Percentiles rank a stretch among this genome's conserved stretches.
These are phyloP conservation scores for Tricholoma saponaceum DNA, from an alignment of 768 basidiomycete species.

Conservation along the genomic window DNA sequence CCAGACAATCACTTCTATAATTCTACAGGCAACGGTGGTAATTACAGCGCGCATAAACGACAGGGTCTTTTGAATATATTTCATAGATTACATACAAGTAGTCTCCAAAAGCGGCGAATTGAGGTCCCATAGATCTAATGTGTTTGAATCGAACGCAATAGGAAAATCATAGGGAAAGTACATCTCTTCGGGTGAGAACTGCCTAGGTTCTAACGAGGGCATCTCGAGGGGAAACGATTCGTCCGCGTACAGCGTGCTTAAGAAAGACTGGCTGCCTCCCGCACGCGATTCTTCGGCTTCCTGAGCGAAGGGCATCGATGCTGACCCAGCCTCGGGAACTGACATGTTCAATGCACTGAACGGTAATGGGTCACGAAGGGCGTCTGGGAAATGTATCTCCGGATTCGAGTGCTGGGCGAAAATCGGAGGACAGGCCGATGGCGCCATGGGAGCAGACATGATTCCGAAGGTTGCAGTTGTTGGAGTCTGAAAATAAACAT, in stretches of 20 bases:
- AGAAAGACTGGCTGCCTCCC: constrained; percentile 3
- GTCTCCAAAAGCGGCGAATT: background rate
- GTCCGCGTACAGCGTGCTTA: constrained; percentile 9
- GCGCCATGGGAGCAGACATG: constrained; percentile 2
- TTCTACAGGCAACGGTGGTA: background rate
- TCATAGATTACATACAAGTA: background rate
- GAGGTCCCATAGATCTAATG: background rate
- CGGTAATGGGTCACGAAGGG: constrained; percentile 4
- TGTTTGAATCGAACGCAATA: background rate
- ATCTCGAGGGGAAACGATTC: constrained; percentile 3
- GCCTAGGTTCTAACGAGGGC: background rate
- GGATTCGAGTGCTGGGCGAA: background rate
- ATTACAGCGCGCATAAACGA: background rate
- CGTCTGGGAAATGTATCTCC: constrained; percentile 1
- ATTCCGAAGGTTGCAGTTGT: constrained; percentile 17
- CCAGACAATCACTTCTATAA: background rate
- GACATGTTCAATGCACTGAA: constrained; percentile 8
- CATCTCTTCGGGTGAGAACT: background rate
- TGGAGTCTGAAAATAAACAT: constrained; percentile 20
- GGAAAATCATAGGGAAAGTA: background rate
- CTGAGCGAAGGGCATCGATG: background rate
- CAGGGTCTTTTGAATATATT: background rate
- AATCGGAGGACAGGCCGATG: background rate
- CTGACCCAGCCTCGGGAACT: background rate
- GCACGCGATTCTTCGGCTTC: background rate